phyloP scores from a whole-genome alignment of 768 basidiomycete genomes.

The Coprinellus micaceus region DNA sequence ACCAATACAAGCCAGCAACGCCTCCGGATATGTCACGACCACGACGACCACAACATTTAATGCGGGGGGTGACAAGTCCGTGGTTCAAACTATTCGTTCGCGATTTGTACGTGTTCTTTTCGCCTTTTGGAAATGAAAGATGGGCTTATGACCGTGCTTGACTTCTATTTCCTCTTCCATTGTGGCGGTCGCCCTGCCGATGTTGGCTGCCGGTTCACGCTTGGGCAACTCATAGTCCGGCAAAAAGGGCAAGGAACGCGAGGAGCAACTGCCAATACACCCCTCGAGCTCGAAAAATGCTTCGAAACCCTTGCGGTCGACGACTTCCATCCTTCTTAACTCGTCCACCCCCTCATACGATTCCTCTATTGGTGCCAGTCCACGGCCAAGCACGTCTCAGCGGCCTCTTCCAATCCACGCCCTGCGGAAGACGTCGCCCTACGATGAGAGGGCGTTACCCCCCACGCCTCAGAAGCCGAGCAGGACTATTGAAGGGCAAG shows the following conservation, averaged over 20 bases:
- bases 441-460: slow-evolving; percentile 19
- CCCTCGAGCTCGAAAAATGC: slow-evolving; percentile 10
- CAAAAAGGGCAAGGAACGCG: slow-evolving; percentile 57
- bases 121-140: background rate
- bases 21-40: slow-evolving; percentile 18
- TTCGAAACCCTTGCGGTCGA: background rate
- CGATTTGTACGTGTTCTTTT: slow-evolving; percentile 47
- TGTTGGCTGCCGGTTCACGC: slow-evolving; percentile 5
- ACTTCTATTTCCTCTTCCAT: slow-evolving; percentile 10
- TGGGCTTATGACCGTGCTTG: too few relatives aligned
- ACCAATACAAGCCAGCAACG: slow-evolving; percentile 21
- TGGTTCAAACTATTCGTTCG: slow-evolving; percentile 57
- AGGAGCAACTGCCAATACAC: slow-evolving; percentile 26
- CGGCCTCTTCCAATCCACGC: slow-evolving; percentile 19
- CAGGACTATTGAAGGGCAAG: background rate
- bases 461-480: slow-evolving; percentile 18
- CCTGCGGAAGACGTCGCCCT: slow-evolving; percentile 7
- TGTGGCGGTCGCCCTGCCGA: slow-evolving; percentile 7
- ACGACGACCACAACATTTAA: slow-evolving; percentile 17
- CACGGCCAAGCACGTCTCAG: slow-evolving; percentile 15
- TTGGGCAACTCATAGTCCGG: slow-evolving; percentile 39
- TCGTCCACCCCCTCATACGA: slow-evolving; percentile 10
- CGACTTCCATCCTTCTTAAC: slow-evolving; percentile 13
- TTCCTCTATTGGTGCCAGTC: slow-evolving; percentile 16
- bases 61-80: slow-evolving; percentile 37